A percentile compares a stretch with the other conserved stretches of the same genome.
Evolutionary conservation across 1,284 basidiomycete species (phyloP).

Genomic region (Heliocybe sulcata): DNA sequence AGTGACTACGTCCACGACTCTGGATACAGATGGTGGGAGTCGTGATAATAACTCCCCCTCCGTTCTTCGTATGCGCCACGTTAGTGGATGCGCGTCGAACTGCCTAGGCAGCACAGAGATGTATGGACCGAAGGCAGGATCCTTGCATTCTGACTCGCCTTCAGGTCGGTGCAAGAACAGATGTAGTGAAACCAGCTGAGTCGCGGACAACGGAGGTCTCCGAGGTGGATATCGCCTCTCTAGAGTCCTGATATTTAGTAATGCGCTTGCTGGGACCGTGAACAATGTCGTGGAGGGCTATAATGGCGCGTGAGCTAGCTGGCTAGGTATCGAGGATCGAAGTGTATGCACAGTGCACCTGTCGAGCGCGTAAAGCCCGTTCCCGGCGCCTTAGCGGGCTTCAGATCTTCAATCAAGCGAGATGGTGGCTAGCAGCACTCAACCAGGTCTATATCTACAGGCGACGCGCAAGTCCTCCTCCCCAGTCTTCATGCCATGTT

Average conservation of each 20-base stretch:
- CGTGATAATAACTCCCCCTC: constrained; percentile 27
- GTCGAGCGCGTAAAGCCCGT: constrained; percentile 58
- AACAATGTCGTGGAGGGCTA: constrained; percentile 55
- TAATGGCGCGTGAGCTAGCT: background rate
- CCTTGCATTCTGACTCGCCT: constrained; percentile 30
- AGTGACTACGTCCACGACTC: constrained; percentile 38
- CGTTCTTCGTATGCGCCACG: constrained; percentile 44
- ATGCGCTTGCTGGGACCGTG: constrained; percentile 55
- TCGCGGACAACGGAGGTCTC: constrained; percentile 37
- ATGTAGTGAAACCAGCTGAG: constrained; percentile 44
- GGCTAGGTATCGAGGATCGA: background rate
- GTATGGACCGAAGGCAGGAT: constrained; percentile 68
- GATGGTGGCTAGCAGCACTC: constrained; percentile 8
- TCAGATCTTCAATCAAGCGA: background rate
- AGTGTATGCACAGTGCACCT: constrained; percentile 32
- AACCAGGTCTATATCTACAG: constrained; percentile 33
- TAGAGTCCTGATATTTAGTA: constrained; percentile 69
- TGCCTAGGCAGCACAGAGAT: constrained; percentile 64
- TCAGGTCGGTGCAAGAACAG: constrained; percentile 29
- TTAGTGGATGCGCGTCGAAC: constrained; percentile 71
- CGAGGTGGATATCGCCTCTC: constrained; percentile 38
- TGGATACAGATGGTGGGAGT: constrained; percentile 44
- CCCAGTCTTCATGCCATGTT: constrained; percentile 41
- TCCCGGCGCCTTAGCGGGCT: constrained; percentile 45
- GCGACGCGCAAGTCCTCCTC: constrained; percentile 33